These are phyloP conservation scores for Sporothrix euskadiensis DNA, from an alignment of 2,329 filamentous ascomycete species.

Conservation along the genomic window DNA sequence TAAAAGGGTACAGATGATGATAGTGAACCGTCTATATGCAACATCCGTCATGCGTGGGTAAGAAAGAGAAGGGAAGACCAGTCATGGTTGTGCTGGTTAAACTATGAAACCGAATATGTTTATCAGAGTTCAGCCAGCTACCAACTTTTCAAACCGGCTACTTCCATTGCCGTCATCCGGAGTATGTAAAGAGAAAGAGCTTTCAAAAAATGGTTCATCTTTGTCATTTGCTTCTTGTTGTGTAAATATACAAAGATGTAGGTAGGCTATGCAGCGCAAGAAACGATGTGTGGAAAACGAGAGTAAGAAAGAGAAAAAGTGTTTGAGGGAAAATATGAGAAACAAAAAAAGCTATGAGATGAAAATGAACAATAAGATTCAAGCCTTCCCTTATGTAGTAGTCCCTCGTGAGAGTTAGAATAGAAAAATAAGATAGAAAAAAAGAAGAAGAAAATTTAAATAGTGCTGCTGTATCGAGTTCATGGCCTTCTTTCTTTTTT, in stretches of 20 bases:
- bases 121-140: background rate
- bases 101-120: background rate
- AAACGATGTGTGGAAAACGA: background rate
- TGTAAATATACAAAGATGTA: conserved; percentile 12
- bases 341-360: background rate
- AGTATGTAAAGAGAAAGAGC: background rate
- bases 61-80: background rate
- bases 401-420: background rate
- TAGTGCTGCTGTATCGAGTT: conserved; percentile 9
- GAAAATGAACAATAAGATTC: background rate
- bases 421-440: conserved; percentile 10
- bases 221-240: background rate
- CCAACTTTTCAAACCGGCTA: background rate
- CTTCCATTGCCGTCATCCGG: background rate
- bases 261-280: conserved; percentile 10
- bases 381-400: background rate
- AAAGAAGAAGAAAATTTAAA: conserved; percentile 14
- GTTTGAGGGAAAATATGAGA: background rate
- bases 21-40: conserved; percentile 29
- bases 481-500: conserved; percentile 5
- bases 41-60: conserved; percentile 27
- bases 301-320: conserved; percentile 3
- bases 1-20: background rate
- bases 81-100: background rate
- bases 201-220: background rate